These are phyloP conservation scores for Raphanus raphanistrum DNA, from an alignment of 345 rosid species.

Conservation along the genomic window DNA sequence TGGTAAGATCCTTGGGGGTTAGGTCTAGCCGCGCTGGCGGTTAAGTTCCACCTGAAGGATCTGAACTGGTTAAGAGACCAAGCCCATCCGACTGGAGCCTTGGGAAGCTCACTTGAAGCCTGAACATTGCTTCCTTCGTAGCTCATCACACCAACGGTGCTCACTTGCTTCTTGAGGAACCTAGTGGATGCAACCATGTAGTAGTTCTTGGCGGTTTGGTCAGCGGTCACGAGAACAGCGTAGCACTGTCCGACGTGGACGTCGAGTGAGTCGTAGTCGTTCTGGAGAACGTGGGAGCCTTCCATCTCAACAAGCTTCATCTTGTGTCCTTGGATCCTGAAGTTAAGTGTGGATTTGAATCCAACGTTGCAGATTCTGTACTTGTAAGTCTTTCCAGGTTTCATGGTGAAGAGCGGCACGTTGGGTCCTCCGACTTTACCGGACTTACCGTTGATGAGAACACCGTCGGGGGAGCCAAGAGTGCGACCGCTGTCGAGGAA, in stretches of 20 bases:
- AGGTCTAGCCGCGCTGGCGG: conserved; percentile 78
- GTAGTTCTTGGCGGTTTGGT: conserved; percentile 57
- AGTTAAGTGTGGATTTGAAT: conserved; percentile 55
- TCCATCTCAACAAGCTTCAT: conserved; percentile 84
- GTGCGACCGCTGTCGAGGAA: conserved; percentile 55
- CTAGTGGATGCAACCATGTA: conserved; percentile 65
- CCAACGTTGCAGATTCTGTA: conserved; percentile 68
- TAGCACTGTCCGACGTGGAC: conserved; percentile 71
- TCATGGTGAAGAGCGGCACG: conserved; percentile 59
- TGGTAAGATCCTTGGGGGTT: conserved; percentile 85
- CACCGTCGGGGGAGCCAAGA: conserved; percentile 57
- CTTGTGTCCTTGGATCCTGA: conserved; percentile 66
- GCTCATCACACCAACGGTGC: conserved; percentile 49
- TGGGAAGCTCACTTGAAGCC: conserved; percentile 47
- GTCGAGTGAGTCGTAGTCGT: conserved; percentile 66
- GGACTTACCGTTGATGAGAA: conserved; percentile 58
- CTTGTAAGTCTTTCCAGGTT: conserved; percentile 65
- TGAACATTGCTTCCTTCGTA: conserved; percentile 45
- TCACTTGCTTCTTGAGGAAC: conserved; percentile 44
- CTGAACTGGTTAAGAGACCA: conserved; percentile 85
- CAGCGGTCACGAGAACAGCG: conserved; percentile 59
- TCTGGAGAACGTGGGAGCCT: conserved; percentile 66
- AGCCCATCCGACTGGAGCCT: conserved; percentile 62
- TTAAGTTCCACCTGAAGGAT: conserved; percentile 74
- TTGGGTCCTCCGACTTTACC: conserved; percentile 42